Evolutionary conservation across 2,329 filamentous ascomycete genomes (phyloP), one percentile per base, ranked within the genome.

Genomic region (Cladosporium sp.): DNA sequence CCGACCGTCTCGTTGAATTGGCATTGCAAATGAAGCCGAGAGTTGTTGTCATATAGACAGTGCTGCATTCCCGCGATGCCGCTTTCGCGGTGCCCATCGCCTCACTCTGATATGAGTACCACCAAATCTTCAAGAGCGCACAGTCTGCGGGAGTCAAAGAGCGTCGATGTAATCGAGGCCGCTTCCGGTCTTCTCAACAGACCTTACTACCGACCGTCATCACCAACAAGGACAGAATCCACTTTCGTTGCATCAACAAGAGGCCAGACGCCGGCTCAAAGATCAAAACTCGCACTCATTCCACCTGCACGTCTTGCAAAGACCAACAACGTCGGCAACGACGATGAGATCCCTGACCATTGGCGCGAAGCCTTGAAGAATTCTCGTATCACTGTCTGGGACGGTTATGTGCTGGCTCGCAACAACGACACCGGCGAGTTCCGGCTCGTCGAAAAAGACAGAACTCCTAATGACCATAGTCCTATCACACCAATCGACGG

Each of bases 361-460:
- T 50, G 48, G 48, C 40, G 33, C 31, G 18, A 35, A 22, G 48
- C 48, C 18, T 34, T 50, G 40, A 50, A 50, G 32, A 43, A 50
- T 4, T 50, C 48, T 22, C 48, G 33, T n/a, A 50, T 50, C 16
- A 50, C 48, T 5, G 48, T 50, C 13, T 50, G 48, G 48, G 19
- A 50, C 28, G 48, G 48, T 3, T 50, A 43, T 18, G 48, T 22
- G 18, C 16, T 43, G 31, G 38, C 48, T 16, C 48, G 48, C 16
- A 50, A 50, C 40, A 37, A 50, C 32, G 33, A 43, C 13, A 50
- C 48, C 3, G 48, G 48, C 32, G 48, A 50, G 13, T 50, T 50
- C 41, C 16, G 48, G 18, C 48, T 50, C 4, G 48, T 50, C 16
- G 48, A 50, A 28, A 50, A 50, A 32, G 32, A 37, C 31, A 18